Conservation (phyloP, 805 yeast genomes). For the Pichia scutulata region DNA sequence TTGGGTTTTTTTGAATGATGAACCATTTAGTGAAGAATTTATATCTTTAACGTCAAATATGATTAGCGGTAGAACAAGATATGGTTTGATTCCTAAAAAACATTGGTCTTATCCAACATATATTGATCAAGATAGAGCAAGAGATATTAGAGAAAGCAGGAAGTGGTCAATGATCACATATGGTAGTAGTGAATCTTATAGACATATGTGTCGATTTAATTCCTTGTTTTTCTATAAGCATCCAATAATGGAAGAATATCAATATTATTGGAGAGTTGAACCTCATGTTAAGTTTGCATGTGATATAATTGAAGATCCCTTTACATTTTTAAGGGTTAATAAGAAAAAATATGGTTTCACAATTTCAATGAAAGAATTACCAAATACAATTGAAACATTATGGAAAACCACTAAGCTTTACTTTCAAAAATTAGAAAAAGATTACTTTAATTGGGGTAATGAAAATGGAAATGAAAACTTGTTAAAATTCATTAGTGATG, state of each 20-base stretch:
- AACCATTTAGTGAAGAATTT: conserved; percentile 38
- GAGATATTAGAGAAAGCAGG: conserved; percentile 27
- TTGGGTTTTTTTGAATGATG: conserved; percentile 43
- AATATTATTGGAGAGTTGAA: conserved; percentile 57
- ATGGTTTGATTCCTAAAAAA: conserved; percentile 39
- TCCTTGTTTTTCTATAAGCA: conserved; percentile 50
- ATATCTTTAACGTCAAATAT: conserved; percentile 29
- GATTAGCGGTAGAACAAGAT: conserved; percentile 39
- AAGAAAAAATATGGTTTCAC: conserved; percentile 46
- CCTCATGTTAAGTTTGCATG: conserved; percentile 45
- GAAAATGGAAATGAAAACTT: conserved; percentile 29
- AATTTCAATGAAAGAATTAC: conserved; percentile 43
- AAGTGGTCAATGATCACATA: conserved; percentile 40
- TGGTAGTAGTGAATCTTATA: conserved; percentile 57
- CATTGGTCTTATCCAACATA: conserved; percentile 48
- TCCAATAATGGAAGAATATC: conserved; percentile 43
- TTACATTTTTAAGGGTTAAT: conserved; percentile 44
- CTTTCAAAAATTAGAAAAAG: conserved; percentile 21
- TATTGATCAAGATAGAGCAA: conserved; percentile 36
- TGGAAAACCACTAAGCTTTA: conserved; percentile 42
- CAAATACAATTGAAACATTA: conserved; percentile 42
- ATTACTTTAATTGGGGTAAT: background rate
- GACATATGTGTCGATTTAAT: conserved; percentile 59
- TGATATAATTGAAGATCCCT: conserved; percentile 49
- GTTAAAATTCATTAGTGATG: conserved; percentile 56